phyloP scores from a whole-genome alignment of 2,329 filamentous ascomycete species.

The Cadophora gregata region DNA sequence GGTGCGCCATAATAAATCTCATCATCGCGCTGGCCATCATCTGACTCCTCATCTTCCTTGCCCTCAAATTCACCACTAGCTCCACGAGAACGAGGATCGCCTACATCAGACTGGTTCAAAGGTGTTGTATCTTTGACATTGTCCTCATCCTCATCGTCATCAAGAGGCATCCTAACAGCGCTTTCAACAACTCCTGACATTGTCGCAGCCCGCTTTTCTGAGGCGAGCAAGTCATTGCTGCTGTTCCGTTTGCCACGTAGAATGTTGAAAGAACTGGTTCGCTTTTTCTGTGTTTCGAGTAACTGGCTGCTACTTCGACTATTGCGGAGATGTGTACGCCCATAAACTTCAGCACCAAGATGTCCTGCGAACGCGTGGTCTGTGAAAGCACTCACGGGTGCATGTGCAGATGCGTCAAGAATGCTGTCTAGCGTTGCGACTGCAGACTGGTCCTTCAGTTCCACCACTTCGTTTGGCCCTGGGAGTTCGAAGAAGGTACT shows the following conservation, averaged over 20 bases:
- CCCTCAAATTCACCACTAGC: slow-evolving; percentile 29
- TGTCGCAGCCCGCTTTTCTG: slow-evolving; percentile 31
- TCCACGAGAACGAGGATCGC: slow-evolving; percentile 22
- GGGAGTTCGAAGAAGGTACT: slow-evolving; percentile 87
- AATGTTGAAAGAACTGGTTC: slow-evolving; percentile 55
- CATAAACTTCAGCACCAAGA: slow-evolving; percentile 77
- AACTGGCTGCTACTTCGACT: slow-evolving; percentile 53
- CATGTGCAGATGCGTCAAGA: slow-evolving; percentile 84
- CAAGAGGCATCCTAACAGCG: slow-evolving; percentile 31
- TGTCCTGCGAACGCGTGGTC: slow-evolving; percentile 84
- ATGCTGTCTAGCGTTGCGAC: slow-evolving; percentile 90
- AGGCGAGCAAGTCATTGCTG: slow-evolving; percentile 34
- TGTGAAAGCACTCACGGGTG: slow-evolving; percentile 89
- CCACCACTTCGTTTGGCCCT: slow-evolving; percentile 56
- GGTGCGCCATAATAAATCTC: slow-evolving; percentile 72
- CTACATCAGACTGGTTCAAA: slow-evolving; percentile 31
- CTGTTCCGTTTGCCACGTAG: slow-evolving; percentile 44
- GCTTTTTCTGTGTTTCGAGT: slow-evolving; percentile 51
- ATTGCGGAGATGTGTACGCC: slow-evolving; percentile 58
- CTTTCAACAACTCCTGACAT: slow-evolving; percentile 36
- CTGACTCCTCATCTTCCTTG: slow-evolving; percentile 50
- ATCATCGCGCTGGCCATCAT: slow-evolving; percentile 50
- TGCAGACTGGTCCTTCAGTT: slow-evolving; percentile 79
- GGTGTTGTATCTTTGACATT: slow-evolving; percentile 33
- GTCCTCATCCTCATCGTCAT: slow-evolving; percentile 39